phyloP scores from a whole-genome alignment of 305 asterid genomes.

The Fraxinus baroniana region DNA sequence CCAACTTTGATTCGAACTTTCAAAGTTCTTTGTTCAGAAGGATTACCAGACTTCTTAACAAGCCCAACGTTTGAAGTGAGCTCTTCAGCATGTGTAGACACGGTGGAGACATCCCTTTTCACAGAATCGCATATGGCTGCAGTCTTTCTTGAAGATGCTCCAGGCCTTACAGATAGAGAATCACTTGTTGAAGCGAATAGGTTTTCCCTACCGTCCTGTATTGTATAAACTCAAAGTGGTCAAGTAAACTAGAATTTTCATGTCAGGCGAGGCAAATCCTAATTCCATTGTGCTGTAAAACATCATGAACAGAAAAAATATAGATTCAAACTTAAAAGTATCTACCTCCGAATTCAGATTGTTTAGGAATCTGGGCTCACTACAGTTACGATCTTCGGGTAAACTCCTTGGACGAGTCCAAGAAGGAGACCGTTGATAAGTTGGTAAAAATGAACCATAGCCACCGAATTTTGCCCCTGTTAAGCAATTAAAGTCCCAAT shows the following conservation, averaged over 20 bases:
- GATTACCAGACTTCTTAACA: conserved; percentile 38
- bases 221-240: conserved; percentile 33
- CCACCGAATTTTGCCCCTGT: conserved; percentile 95
- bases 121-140: conserved; percentile 33
- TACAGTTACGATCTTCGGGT: conserved; percentile 41
- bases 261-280: conserved; percentile 10
- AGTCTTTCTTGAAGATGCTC: conserved; percentile 49
- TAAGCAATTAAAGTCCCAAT: conserved; percentile 33
- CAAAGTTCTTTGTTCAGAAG: conserved; percentile 63
- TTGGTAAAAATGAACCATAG: conserved; percentile 94
- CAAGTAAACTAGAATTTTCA: conserved; percentile 27
- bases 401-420: conserved; percentile 63
- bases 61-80: conserved; percentile 46
- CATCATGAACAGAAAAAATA: not conserved
- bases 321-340: conserved; percentile 20
- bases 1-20: conserved; percentile 85
- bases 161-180: conserved; percentile 49
- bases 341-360: conserved; percentile 61
- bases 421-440: conserved; percentile 82
- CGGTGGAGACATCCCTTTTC: conserved; percentile 39
- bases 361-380: conserved; percentile 50
- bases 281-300: not conserved
- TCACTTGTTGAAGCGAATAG: conserved; percentile 53
- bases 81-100: conserved; percentile 43
- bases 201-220: conserved; percentile 65